Percentiles rank a stretch among this genome's conserved stretches.
These are phyloP conservation scores for Alternaria longipes DNA, from an alignment of 2,329 filamentous ascomycete genomes.

Conservation along the genomic window DNA sequence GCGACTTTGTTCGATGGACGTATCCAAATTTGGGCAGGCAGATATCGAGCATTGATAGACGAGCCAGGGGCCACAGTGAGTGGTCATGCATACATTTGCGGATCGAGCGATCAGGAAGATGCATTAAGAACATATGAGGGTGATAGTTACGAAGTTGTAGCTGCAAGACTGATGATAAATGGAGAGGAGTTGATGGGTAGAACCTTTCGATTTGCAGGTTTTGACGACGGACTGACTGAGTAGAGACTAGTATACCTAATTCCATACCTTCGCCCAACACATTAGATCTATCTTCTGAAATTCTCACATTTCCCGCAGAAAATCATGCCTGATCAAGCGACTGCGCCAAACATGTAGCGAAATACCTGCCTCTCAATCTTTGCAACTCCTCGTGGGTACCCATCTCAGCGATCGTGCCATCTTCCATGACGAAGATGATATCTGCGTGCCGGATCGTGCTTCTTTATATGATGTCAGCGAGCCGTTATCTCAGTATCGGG, in stretches of 20 bases:
- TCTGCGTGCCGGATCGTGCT: slow-evolving; percentile 52
- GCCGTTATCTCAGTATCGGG: background rate
- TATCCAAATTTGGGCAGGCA: background rate
- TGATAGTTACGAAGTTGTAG: background rate
- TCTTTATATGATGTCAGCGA: slow-evolving; percentile 2
- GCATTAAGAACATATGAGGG: background rate
- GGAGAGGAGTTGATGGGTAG: background rate
- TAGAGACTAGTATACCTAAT: background rate
- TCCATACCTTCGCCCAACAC: background rate
- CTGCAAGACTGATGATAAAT: background rate
- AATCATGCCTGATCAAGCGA: slow-evolving; percentile 3
- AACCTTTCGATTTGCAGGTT: background rate
- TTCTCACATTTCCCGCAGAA: background rate
- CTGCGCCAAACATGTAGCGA: slow-evolving; percentile 4
- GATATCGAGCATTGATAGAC: background rate
- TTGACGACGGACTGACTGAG: background rate
- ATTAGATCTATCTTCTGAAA: background rate
- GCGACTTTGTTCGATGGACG: background rate
- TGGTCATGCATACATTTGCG: background rate
- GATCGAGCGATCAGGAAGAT: background rate
- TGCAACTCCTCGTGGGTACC: slow-evolving; percentile 49
- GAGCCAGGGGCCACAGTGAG: background rate
- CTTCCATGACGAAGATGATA: slow-evolving; percentile 52
- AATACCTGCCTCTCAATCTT: background rate
- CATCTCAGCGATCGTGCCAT: slow-evolving; percentile 50